Base-by-base conservation (phyloP, 2,329 filamentous ascomycete species). In the Chaetomiaceae sp. region DNA sequence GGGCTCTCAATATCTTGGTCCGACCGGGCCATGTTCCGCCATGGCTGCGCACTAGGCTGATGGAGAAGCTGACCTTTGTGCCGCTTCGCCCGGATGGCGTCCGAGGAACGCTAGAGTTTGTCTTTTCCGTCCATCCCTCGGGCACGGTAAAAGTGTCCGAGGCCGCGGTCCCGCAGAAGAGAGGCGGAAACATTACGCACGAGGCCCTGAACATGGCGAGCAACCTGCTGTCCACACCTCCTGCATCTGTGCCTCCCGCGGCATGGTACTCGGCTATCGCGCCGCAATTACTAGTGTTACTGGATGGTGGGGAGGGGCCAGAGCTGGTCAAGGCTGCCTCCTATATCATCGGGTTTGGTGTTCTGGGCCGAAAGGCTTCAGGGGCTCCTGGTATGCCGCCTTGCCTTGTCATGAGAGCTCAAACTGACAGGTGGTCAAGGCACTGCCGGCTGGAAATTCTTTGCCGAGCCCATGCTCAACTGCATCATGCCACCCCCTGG, bases 31-130 rank as follows among this genome's bases (percentile, higher is more conserved):
- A 74, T 20, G 73, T 78, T 14, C 81, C 82, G 10, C 58, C 66
- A 63, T 86, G 81, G 81, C 70, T 87, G n/a, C 77, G 77, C 38
- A 58, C 73, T 16, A 73, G 73, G 37, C 63, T 88, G 2, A 71
- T 83, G 58, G 73, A 73, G 50, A 72, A 77, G 12, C 71, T 89
- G 39, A 81, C 83, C 1, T 63, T 73, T 12, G 62, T 88, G 9
- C 85, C 85, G 1, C 70, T 87, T 21, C 73, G 84, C 4, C 68
- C 71, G 2, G 75, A 81, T 54, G 85, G 85, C 16, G 82, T 89
- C 13, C 76, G 85, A 30, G 77, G 80, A 21, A 85, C 82, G 0
- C 72, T 88, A 54, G 85, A 88, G 61, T 88, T 88, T 61, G 73
- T 89, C 31, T 85, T 87, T 51, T 77, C 83, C 1, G 81, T 86